Base-by-base conservation (phyloP, 768 basidiomycete species). In the Artomyces pyxidatus region DNA sequence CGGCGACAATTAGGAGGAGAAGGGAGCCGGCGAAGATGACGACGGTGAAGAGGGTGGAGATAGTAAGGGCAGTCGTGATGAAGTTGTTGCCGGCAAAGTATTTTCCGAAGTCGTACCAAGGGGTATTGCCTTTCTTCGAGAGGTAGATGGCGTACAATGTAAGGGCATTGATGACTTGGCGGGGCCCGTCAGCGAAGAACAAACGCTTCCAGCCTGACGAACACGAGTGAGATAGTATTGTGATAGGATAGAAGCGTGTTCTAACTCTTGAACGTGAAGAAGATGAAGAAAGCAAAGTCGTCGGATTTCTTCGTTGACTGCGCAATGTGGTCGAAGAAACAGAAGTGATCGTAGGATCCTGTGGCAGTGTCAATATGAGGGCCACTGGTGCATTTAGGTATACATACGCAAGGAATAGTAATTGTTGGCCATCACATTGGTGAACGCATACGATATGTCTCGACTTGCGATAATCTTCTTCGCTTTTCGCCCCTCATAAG, bases 241-340 rank as follows among this genome's bases (percentile, higher is more conserved):
- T 28, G 40, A 38, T 14, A 26, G 23, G n/a, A 28, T 14, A 16
- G 44, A 19, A 42, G 16, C 42, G 8, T 1, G 6, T 17, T 71
- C 82, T 47, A 52, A 89, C 95, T 95, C 75, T 99, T 99, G 78
- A 99, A 98, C 1, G 87, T 88, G 69, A 99, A 99, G 80, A 98
- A 99, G 62, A 98, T 80, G 68, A 96, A 99, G 76, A 98, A 98
- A 28, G 95, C 94, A 67, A 99, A 93, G 61, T 96, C 91, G 63
- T 99, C 96, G 66, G 86, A 93, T 53, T 81, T 83, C 76, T 95
- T 97, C 26, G 92, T 93, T 23, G 96, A 98, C 61, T 89, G 85
- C 61, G 83, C 83, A 67, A 99, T 96, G 58, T 97, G 92, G 58
- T 88, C 85, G 65, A 98, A 98, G 74, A 99, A 93, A 68, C 96